Evolutionary conservation across 1,139 yeast genomes (phyloP), one percentile per base, ranked within the genome.

Genomic region (Geotrichum bryndzae): DNA sequence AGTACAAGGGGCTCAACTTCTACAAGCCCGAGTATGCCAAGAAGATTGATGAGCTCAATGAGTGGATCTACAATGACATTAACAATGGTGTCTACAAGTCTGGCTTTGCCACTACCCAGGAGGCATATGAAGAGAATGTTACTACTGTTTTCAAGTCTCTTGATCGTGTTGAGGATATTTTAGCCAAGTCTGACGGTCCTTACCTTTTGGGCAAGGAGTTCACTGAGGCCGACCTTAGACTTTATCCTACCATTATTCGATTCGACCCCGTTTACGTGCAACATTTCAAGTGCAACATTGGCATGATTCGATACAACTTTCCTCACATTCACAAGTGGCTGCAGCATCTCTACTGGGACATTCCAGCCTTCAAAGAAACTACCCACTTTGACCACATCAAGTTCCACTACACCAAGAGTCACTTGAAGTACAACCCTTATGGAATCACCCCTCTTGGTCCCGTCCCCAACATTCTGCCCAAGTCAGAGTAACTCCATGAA

Each of bases 31-130:
- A 73, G 1, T 76, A 84, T 64, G 79, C 79, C 65, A 61, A 73
- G 0, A 74, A 84, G 66, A 90, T 92, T 69, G 96, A 92, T 69
- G 90, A 84, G 61, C 71, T 90, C 68, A 91, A 92, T 71, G 81
- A 78, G n/a, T 88, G 96, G 95, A 82, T 89, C 57, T 92, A 92
- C 73, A 87, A 88, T 70, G 83, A 81, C 69, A 87, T 94, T 74
- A 92, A 91, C 79, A 91, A 90, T 73, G 98, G 97, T 51, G 98
- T 94, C 45, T 94, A 94, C 80, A 94, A 91, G 77, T 68, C 96
- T 1, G 98, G 98, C 0, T 94, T 92, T 75, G 91, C 97, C 6
- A 85, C 92, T 25, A 82, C 82, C 62, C 96, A 90, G 72, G 91
- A 86, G 64, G 90, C 88, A 29, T 94, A 94, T 72, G 95, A 88